Conservation (phyloP, 2,329 filamentous ascomycete species). For the Stachybotrys elegans region DNA sequence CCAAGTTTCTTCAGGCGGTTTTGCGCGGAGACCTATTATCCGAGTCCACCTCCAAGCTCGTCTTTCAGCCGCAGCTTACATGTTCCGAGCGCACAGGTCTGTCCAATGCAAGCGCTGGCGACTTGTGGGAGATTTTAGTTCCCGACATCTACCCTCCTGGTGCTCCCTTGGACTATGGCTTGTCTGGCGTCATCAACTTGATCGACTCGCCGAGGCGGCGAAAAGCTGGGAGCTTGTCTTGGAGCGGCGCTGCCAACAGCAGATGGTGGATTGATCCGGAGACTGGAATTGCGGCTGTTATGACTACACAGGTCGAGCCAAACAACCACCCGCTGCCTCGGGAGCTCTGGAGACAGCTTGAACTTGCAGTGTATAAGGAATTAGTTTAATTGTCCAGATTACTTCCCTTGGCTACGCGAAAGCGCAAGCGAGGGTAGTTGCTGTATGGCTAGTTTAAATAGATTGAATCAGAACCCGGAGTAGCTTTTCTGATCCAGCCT, state of each 20-base stretch:
- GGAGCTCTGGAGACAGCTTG: neutral
- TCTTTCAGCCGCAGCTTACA: conserved; percentile 25
- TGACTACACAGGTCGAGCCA: conserved; percentile 1
- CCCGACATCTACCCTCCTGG: conserved; percentile 1
- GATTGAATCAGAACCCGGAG: too few species aligned
- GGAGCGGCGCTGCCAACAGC: neutral
- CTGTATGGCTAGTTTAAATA: too few species aligned
- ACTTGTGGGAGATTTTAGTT: neutral
- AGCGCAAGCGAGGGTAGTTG: too few species aligned
- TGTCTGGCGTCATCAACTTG: neutral
- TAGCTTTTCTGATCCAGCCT: too few species aligned
- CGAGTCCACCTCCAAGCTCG: conserved; percentile 15
- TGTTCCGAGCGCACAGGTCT: neutral
- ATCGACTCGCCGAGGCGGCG: neutral
- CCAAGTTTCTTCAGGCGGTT: conserved; percentile 18
- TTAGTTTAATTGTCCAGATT: too few species aligned
- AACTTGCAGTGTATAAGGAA: neutral
- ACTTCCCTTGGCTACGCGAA: too few species aligned
- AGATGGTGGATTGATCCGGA: conserved; percentile 2
- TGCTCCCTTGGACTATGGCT: neutral
- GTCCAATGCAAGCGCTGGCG: too few species aligned
- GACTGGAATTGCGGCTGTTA: neutral
- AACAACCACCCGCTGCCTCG: neutral
- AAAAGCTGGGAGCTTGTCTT: neutral
- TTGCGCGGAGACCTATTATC: conserved; percentile 15